phyloP scores from a whole-genome alignment of 768 basidiomycete genomes.

The Boletus patriciae region DNA sequence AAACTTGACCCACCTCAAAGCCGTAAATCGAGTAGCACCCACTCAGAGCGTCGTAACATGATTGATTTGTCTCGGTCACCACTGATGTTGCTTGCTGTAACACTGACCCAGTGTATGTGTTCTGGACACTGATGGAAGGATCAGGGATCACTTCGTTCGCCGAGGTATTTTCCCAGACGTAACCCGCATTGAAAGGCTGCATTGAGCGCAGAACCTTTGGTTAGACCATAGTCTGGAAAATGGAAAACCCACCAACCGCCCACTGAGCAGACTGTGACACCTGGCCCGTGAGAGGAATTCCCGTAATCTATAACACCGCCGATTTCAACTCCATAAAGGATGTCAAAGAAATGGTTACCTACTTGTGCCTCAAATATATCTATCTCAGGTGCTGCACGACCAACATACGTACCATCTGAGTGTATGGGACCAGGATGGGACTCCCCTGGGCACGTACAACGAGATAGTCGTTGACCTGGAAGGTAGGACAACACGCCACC shows the following conservation, averaged over 20 bases:
- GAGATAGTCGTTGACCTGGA: constrained; percentile 78
- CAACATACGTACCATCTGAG: constrained; percentile 72
- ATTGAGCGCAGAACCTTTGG: neutral
- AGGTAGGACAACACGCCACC: constrained; percentile 63
- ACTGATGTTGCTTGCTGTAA: constrained; percentile 82
- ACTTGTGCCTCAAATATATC: constrained; percentile 85
- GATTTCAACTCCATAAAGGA: constrained; percentile 10
- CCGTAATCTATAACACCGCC: constrained; percentile 45
- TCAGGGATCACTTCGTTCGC: constrained; percentile 59
- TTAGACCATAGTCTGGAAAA: neutral
- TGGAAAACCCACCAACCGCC: constrained; percentile 51
- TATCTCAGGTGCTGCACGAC: constrained; percentile 85
- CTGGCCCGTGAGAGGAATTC: constrained; percentile 45
- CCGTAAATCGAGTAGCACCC: constrained; percentile 76
- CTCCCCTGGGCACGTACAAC: constrained; percentile 83
- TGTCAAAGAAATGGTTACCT: constrained; percentile 16
- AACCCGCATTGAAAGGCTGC: constrained; percentile 75
- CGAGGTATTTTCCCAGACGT: constrained; percentile 64
- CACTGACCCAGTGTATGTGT: constrained; percentile 65
- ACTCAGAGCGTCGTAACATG: constrained; percentile 63
- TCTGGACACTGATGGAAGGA: constrained; percentile 52
- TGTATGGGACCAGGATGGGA: constrained; percentile 81
- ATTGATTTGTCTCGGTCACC: constrained; percentile 62
- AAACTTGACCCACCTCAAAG: constrained; percentile 56
- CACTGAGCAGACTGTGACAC: constrained; percentile 88